phyloP scores from a whole-genome alignment of 805 yeast genomes.

The Jamesozyma rosinii region DNA sequence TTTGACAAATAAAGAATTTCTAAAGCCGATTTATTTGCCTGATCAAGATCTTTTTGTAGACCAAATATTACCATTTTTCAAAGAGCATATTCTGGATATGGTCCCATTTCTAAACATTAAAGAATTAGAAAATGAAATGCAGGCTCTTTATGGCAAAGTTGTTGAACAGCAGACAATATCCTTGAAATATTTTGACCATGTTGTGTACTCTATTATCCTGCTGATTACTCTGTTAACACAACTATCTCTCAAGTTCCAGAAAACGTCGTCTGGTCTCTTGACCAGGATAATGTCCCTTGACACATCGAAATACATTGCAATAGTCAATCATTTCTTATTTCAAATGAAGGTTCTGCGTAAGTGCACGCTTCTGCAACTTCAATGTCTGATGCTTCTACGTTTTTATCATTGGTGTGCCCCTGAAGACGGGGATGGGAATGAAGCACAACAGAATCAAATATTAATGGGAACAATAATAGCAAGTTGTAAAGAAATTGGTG shows the following conservation, averaged over 20 bases:
- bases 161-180: slow-evolving; percentile 6
- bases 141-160: slow-evolving; percentile 12
- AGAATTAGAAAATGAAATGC: slow-evolving; percentile 10
- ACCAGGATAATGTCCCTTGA: slow-evolving; percentile 11
- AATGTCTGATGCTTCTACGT: slow-evolving; percentile 21
- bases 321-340: slow-evolving; percentile 18
- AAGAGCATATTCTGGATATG: slow-evolving; percentile 12
- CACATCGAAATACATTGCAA: slow-evolving; percentile 18
- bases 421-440: slow-evolving; percentile 29
- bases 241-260: slow-evolving; percentile 16
- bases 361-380: slow-evolving; percentile 24
- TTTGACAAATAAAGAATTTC: slow-evolving; percentile 5
- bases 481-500: slow-evolving; percentile 24
- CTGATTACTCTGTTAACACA: slow-evolving; percentile 20
- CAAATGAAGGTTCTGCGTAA: slow-evolving; percentile 22
- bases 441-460: slow-evolving; percentile 22
- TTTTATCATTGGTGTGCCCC: slow-evolving; percentile 29
- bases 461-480: slow-evolving; percentile 25
- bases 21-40: slow-evolving; percentile 11
- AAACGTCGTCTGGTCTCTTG: not conserved
- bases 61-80: slow-evolving; percentile 18
- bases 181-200: slow-evolving; percentile 19
- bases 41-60: slow-evolving; percentile 11
- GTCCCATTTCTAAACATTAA: slow-evolving; percentile 21
- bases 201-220: slow-evolving; percentile 17